These are phyloP conservation scores for Boletales sp. DNA, from an alignment of 768 basidiomycete species.

Conservation along the genomic window DNA sequence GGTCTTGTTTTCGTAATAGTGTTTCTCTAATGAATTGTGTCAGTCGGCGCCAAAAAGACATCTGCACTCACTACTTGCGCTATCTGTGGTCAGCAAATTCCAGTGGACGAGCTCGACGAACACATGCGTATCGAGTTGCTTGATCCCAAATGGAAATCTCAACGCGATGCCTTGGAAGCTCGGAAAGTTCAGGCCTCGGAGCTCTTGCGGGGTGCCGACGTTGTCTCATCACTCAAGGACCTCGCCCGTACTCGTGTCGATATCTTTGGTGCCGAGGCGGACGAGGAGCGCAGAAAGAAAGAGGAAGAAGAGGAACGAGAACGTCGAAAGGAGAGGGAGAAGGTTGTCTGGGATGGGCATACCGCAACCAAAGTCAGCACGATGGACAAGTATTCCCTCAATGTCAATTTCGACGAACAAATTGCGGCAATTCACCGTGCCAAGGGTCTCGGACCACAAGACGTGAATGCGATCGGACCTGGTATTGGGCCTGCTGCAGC, in stretches of 20 bases:
- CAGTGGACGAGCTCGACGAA: slow-evolving; percentile 92
- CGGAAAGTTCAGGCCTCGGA: slow-evolving; percentile 89
- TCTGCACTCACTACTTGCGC: slow-evolving; percentile 80
- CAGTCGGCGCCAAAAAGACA: slow-evolving; percentile 63
- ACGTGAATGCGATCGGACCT: slow-evolving; percentile 76
- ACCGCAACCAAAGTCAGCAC: slow-evolving; percentile 91
- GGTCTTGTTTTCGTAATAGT: slow-evolving; percentile 1
- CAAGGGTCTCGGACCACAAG: slow-evolving; percentile 85
- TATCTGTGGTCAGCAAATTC: slow-evolving; percentile 94
- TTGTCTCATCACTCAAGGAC: slow-evolving; percentile 87
- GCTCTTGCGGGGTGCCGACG: slow-evolving; percentile 87
- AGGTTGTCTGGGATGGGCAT: slow-evolving; percentile 98
- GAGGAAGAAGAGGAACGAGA: slow-evolving; percentile 86
- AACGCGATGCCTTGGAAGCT: slow-evolving; percentile 83
- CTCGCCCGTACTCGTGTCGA: slow-evolving; percentile 95
- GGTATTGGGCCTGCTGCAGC: slow-evolving; percentile 82
- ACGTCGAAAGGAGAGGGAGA: slow-evolving; percentile 84
- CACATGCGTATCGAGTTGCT: slow-evolving; percentile 98
- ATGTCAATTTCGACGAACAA: slow-evolving; percentile 95
- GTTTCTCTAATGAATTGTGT: slow-evolving; percentile 6
- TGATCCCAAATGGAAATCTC: slow-evolving; percentile 98
- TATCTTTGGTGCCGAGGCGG: slow-evolving; percentile 92
- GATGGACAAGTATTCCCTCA: slow-evolving; percentile 88
- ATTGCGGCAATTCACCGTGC: slow-evolving; percentile 95
- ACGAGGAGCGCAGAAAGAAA: slow-evolving; percentile 82